Evolutionary conservation across 345 rosid genomes (phyloP), one percentile per base, ranked within the genome.

Genomic region (Dipteronia sinensis): DNA sequence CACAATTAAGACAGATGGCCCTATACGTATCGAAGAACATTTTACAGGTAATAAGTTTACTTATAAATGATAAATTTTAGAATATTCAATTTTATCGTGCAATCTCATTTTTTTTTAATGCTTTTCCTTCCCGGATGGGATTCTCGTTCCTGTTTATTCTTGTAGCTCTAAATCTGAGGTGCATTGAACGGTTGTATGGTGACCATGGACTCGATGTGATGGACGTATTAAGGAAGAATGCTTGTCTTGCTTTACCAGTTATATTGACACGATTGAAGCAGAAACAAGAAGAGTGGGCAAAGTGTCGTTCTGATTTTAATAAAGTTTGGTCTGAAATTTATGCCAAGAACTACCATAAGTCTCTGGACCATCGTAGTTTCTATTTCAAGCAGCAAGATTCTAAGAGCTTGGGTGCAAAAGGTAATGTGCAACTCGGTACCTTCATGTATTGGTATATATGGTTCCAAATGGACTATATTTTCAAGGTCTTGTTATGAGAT

Each of bases 271-370:
- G 99, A 69, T 82, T 96, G 87, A 94, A 96, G 86, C 98, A 96
- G 87, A 96, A 94, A 84, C 97, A 92, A 89, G 98, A 94, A 79
- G 98, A 96, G 79, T 96, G 98, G 98, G 87, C 90, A 62, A 92
- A 84, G 81, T 96, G 99, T 81, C 99, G 94, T 74, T 72, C 93
- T 74, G 99, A 96, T 79, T 96, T 94, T 79, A 94, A 91, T 85
- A 94, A 96, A 88, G 98, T 96, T 72, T 96, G 99, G 99, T 93
- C 98, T 72, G 98, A 96, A 77, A 91, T 96, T 72, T 94, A 94
- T 83, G 76, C 95, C 58, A 96, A 96, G 85, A 96, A 96, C 83
- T 94, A 96, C 82, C 97, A 96, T 78, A 92, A 93, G 82, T 96
- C 98, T 53, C 97, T 94, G 42, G 99, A 96, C 81, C 99, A 96